A percentile compares a stretch with the other conserved stretches of the same genome.
Conservation (phyloP, 192 early-diverging fungal species). For the Phycomyces nitens region DNA sequence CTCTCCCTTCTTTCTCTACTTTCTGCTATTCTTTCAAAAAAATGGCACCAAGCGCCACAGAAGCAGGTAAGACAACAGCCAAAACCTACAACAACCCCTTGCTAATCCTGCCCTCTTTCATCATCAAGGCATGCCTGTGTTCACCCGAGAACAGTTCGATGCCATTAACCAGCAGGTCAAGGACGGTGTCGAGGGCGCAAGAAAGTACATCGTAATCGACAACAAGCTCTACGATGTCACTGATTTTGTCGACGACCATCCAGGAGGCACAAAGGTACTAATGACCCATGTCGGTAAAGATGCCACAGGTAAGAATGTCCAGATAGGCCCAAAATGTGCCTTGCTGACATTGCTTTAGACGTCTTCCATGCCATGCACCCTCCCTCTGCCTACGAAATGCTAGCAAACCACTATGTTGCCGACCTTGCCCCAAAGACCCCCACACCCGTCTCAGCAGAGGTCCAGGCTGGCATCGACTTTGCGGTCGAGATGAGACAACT, state of each 20-base stretch:
- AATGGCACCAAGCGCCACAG: no score
- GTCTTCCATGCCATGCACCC: conserved; percentile 80
- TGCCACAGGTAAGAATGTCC: conserved; percentile 59
- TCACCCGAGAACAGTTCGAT: conserved; percentile 24
- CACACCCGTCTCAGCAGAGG: conserved; percentile 5
- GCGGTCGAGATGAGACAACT: conserved; percentile 60
- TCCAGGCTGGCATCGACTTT: conserved; percentile 51
- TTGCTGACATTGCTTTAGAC: no score
- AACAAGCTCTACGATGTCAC: conserved; percentile 79
- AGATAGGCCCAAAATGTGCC: no score
- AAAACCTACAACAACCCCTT: no score
- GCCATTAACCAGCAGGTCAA: conserved; percentile 16
- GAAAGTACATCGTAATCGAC: conserved; percentile 65
- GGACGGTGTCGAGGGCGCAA: conserved; percentile 36
- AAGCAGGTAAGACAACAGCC: no score
- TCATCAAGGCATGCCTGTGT: conserved; percentile 1
- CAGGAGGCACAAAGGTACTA: conserved; percentile 68
- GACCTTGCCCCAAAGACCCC: conserved; percentile 45
- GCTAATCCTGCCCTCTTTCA: neutral
- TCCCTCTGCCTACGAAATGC: conserved; percentile 54
- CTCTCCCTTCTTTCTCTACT: no score
- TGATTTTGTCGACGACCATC: conserved; percentile 73
- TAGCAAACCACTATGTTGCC: conserved; percentile 75
- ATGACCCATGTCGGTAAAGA: conserved; percentile 76
- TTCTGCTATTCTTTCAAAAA: no score